These are phyloP conservation scores for Cryptococcus wingfieldii DNA, from an alignment of 1,284 basidiomycete genomes.

Conservation along the genomic window DNA sequence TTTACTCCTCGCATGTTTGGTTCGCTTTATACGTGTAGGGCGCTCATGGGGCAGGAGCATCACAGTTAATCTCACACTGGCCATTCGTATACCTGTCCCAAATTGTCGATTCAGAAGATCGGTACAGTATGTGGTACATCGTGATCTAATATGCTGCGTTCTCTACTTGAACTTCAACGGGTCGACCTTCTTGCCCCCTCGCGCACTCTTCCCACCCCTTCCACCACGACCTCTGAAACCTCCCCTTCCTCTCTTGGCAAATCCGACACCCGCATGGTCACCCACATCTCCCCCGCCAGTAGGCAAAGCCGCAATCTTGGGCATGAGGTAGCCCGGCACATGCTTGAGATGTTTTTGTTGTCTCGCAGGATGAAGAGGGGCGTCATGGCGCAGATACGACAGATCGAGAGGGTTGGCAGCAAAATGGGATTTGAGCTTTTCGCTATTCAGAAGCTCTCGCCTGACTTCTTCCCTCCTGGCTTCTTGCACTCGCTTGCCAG, in stretches of 20 bases:
- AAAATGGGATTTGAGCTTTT: conserved; percentile 97
- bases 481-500: conserved; percentile 78
- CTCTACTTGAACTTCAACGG: conserved; percentile 43
- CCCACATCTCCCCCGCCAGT: conserved; percentile 29
- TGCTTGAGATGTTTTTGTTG: conserved; percentile 93
- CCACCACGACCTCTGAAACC: conserved; percentile 29
- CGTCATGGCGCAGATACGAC: conserved; percentile 90
- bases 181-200: conserved; percentile 40
- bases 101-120: too few species aligned
- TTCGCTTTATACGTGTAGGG: too few species aligned
- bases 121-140: too few species aligned
- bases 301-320: conserved; percentile 62
- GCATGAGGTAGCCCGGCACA: conserved; percentile 88
- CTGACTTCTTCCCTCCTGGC: conserved; percentile 93
- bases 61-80: too few species aligned
- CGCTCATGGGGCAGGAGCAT: too few species aligned
- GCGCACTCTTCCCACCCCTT: conserved; percentile 20
- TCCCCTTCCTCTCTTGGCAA: conserved; percentile 29
- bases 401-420: conserved; percentile 95
- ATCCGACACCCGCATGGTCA: conserved; percentile 35
- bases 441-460: conserved; percentile 86
- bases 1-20: neutral
- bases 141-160: neutral
- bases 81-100: too few species aligned
- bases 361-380: conserved; percentile 80